Evolutionary conservation across 257 asterid species (phyloP).

Genomic region (Apocynum venetum): DNA sequence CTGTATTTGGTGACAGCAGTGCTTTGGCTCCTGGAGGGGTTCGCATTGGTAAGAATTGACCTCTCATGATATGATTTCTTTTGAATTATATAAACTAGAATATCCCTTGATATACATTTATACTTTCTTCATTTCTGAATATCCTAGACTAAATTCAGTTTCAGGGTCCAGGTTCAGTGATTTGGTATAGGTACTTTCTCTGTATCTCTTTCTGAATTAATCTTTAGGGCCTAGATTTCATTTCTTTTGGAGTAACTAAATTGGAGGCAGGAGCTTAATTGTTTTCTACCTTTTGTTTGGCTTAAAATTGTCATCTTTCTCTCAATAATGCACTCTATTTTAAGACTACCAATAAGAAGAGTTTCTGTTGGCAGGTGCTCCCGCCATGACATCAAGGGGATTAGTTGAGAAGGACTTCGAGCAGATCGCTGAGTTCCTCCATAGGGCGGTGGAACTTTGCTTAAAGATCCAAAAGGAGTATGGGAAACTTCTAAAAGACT

Average conservation of each 20-base stretch:
- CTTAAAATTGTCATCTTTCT: background rate
- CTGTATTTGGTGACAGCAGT: constrained; percentile 33
- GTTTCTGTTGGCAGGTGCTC: constrained; percentile 50
- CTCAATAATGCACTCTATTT: background rate
- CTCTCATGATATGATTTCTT: background rate
- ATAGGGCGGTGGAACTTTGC: constrained; percentile 72
- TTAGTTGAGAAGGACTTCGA: constrained; percentile 93
- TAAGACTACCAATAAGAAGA: background rate
- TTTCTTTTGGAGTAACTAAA: too few species aligned
- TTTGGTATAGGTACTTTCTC: background rate
- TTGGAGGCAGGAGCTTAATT: background rate
- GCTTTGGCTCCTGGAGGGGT: background rate
- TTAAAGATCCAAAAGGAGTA: constrained; percentile 81
- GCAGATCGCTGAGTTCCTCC: constrained; percentile 93
- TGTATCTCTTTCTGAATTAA: background rate
- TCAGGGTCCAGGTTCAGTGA: background rate
- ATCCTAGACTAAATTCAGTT: background rate
- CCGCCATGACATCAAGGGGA: constrained; percentile 97
- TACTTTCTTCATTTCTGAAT: background rate
- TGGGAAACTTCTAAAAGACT: constrained; percentile 92
- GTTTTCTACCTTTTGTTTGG: background rate
- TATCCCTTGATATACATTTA: background rate
- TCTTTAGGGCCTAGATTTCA: background rate
- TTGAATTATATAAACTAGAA: background rate
- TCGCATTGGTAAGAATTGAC: constrained; percentile 25